These are phyloP conservation scores for Scenedesmus sp. DNA, from an alignment of 163 green algal genomes.

Conservation along the genomic window DNA sequence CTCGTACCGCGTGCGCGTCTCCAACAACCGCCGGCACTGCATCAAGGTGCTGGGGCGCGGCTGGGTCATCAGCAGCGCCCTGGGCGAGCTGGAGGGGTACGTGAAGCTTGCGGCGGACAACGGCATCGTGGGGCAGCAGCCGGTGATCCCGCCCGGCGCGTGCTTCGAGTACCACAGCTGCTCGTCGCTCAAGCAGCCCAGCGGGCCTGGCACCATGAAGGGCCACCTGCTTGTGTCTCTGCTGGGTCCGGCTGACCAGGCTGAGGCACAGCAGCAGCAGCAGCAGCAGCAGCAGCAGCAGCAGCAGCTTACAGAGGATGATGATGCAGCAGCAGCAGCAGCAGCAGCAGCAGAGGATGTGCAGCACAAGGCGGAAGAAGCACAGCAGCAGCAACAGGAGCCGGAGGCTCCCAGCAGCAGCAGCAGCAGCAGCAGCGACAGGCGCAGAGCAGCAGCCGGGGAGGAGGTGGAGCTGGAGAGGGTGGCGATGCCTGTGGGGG, in stretches of 20 bases:
- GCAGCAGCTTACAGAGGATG: no score
- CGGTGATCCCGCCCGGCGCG: slow-evolving; percentile 60
- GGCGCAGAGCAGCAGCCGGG: not conserved
- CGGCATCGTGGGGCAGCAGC: slow-evolving; percentile 59
- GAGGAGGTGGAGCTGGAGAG: not conserved
- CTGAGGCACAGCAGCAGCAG: not conserved
- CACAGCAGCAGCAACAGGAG: not conserved
- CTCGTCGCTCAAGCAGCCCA: slow-evolving; percentile 63
- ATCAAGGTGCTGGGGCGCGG: slow-evolving; percentile 31
- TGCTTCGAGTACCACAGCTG: slow-evolving; percentile 81
- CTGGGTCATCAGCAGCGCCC: slow-evolving; percentile 24
- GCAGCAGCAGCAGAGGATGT: not conserved
- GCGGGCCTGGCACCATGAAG: not conserved
- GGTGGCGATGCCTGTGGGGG: slow-evolving; percentile 7
- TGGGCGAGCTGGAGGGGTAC: slow-evolving; percentile 22
- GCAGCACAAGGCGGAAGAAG: not conserved
- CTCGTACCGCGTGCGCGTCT: slow-evolving; percentile 56
- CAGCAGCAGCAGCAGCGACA: not conserved
- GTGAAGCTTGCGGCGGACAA: slow-evolving; percentile 28
- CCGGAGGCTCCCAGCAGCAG: not conserved
- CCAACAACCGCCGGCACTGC: slow-evolving; percentile 53
- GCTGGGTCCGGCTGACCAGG: not conserved
- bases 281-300: not conserved
- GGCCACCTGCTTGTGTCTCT: slow-evolving; percentile 25
- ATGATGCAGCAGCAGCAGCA: not conserved